Conservation (phyloP, 306 rosid genomes). For the Malus domestica region ASM211411v1 NC_041802.1:16903501-16904000, state of each 20-base stretch:
- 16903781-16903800: constrained; percentile 47
- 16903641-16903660: not conserved
- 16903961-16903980: not conserved
- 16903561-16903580: constrained; percentile 1
- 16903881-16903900: constrained; percentile 23
- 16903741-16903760: not conserved
- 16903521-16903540: constrained; percentile 78
- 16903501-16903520: constrained; percentile 55
- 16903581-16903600: not conserved
- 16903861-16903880: constrained; percentile 32
- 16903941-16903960: constrained; percentile 15
- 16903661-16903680: not conserved
- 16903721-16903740: not conserved
- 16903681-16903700: not conserved
- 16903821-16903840: constrained; percentile 47
- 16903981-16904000: not conserved
- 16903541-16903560: constrained; percentile 64
- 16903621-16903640: not conserved
- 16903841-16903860: constrained; percentile 97
- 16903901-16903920: constrained; percentile 23
- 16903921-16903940: constrained; percentile 33
- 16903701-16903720: not conserved
- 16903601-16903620: not conserved
- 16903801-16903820: constrained; percentile 42
- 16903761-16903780: not conserved